phyloP scores from a whole-genome alignment of 2,329 filamentous ascomycete genomes.

The Aspergillus unguis region DNA sequence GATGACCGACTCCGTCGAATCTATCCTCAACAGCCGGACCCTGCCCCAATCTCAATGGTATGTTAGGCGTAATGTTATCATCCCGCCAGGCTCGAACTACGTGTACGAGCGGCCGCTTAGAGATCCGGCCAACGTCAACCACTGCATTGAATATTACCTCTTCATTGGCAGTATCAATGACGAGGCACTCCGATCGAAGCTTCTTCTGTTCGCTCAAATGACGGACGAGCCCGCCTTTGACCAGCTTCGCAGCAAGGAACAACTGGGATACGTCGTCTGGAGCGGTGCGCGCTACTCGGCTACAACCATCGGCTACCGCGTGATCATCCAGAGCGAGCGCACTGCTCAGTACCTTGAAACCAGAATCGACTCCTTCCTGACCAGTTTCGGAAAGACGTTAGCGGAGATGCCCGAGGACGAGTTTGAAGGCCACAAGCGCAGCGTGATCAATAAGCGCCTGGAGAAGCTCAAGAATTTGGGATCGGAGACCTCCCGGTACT shows the following conservation, averaged over 20 bases:
- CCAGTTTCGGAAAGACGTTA: constrained; percentile 62
- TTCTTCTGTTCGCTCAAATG: constrained; percentile 81
- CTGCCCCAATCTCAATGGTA: constrained; percentile 78
- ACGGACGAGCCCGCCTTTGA: constrained; percentile 92
- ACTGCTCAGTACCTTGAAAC: constrained; percentile 78
- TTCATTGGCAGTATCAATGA: constrained; percentile 68
- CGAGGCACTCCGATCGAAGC: constrained; percentile 67
- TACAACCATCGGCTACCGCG: constrained; percentile 80
- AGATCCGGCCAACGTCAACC: constrained; percentile 85
- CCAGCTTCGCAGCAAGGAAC: constrained; percentile 91
- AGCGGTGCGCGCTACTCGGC: constrained; percentile 68
- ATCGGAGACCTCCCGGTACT: constrained; percentile 78
- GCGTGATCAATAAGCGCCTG: constrained; percentile 77
- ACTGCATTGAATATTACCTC: constrained; percentile 77
- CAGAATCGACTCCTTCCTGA: constrained; percentile 82
- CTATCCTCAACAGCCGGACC: constrained; percentile 67
- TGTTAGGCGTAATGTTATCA: constrained; percentile 69
- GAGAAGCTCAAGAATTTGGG: constrained; percentile 91
- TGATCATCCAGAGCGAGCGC: constrained; percentile 91
- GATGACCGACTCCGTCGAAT: constrained; percentile 78
- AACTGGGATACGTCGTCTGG: constrained; percentile 95
- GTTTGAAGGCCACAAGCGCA: constrained; percentile 88
- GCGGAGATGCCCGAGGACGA: constrained; percentile 74
- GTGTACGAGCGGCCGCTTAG: constrained; percentile 76
- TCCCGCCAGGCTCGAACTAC: constrained; percentile 77